Percentiles rank a stretch among this genome's conserved stretches.
Evolutionary conservation across 768 basidiomycete species (phyloP).

Genomic region (Amanita polypyramis): DNA sequence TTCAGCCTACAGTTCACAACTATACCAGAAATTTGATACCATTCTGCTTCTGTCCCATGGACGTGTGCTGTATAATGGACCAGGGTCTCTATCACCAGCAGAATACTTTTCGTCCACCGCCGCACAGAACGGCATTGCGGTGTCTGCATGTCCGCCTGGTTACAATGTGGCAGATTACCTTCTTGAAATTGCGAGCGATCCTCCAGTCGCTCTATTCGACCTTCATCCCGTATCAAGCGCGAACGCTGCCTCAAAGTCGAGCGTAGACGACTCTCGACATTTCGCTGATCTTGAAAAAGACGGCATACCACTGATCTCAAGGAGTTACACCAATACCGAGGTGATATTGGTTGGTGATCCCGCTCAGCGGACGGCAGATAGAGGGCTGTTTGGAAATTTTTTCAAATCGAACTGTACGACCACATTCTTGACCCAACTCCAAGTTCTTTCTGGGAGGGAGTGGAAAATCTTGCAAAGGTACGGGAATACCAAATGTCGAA

Average conservation of each 20-base stretch:
- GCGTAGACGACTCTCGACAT: background rate
- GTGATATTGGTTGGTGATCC: background rate
- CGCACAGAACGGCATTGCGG: constrained; percentile 15
- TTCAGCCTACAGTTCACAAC: constrained; percentile 43
- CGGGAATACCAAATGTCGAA: constrained; percentile 4
- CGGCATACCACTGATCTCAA: background rate
- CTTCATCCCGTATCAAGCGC: constrained; percentile 5
- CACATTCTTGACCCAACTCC: constrained; percentile 83
- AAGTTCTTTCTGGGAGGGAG: constrained; percentile 75
- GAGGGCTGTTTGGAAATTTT: background rate
- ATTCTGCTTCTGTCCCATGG: constrained; percentile 74
- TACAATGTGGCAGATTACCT: constrained; percentile 93
- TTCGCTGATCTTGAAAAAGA: constrained; percentile 8
- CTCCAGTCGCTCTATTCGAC: constrained; percentile 39
- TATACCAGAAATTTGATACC: constrained; percentile 79
- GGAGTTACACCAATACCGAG: background rate
- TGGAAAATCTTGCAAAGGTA: constrained; percentile 73
- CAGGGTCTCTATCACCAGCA: constrained; percentile 60
- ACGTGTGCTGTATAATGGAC: constrained; percentile 67
- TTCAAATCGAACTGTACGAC: constrained; percentile 39
- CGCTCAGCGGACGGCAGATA: background rate
- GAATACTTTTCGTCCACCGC: constrained; percentile 49
- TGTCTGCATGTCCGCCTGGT: constrained; percentile 54
- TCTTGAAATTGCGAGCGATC: constrained; percentile 74
- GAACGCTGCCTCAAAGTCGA: background rate